Conservation (phyloP, 257 asterid genomes). For the Fraxinus americana region DNA sequence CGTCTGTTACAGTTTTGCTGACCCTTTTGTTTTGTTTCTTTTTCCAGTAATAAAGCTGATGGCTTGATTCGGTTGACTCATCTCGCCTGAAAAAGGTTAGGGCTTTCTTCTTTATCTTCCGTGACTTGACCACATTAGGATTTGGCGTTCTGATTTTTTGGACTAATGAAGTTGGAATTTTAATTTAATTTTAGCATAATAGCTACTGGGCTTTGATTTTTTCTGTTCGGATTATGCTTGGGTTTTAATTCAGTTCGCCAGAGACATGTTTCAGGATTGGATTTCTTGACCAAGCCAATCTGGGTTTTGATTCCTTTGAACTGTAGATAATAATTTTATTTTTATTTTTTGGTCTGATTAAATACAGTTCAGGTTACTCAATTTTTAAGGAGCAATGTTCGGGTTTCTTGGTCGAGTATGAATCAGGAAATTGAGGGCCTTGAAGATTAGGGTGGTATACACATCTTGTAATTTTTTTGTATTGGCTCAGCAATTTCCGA, state of each 20-base stretch:
- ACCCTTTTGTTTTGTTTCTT: conserved; percentile 28
- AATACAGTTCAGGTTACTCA: conserved; percentile 22
- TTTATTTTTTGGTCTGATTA: background rate
- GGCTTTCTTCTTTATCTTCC: conserved; percentile 17
- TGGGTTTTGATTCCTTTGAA: conserved; percentile 10
- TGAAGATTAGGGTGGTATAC: no score
- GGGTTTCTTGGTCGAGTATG: no score
- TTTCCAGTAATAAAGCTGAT: conserved; percentile 27
- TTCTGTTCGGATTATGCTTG: no score
- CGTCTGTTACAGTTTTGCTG: conserved; percentile 23
- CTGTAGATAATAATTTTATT: no score
- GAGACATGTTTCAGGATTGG: conserved; percentile 3
- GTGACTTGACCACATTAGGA: no score
- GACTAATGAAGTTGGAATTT: no score
- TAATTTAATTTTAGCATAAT: no score
- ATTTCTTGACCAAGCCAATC: conserved; percentile 1
- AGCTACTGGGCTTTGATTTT: no score
- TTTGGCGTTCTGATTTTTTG: no score
- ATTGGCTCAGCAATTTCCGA: conserved; percentile 12
- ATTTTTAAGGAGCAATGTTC: no score
- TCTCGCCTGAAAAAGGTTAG: conserved; percentile 27
- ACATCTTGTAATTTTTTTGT: conserved; percentile 7
- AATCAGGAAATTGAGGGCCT: no score
- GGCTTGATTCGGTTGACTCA: conserved; percentile 38
- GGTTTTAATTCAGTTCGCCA: no score